Percentiles rank a stretch among this genome's conserved stretches.
These are phyloP conservation scores for Albatrellus ellisii DNA, from an alignment of 768 basidiomycete genomes.

Conservation along the genomic window DNA sequence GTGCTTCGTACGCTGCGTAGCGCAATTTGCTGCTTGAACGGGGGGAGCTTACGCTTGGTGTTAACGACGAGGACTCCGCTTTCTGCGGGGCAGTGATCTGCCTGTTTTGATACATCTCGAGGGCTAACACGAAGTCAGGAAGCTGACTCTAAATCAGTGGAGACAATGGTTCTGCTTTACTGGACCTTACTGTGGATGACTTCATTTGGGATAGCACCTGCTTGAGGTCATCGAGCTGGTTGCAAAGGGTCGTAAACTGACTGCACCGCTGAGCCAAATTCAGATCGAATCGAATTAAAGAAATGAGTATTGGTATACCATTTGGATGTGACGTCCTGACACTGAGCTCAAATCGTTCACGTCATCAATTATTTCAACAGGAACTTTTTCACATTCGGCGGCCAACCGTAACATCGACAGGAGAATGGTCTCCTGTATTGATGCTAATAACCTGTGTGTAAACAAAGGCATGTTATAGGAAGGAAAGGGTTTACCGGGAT, in stretches of 20 bases:
- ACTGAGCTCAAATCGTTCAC: conserved; percentile 32
- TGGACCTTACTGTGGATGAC: conserved; percentile 40
- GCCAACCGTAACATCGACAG: conserved; percentile 58
- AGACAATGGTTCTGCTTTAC: background rate
- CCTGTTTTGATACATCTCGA: conserved; percentile 23
- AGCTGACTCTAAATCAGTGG: conserved; percentile 30
- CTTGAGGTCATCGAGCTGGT: conserved; percentile 30
- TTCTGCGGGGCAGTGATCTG: conserved; percentile 4
- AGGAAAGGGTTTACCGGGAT: conserved; percentile 27
- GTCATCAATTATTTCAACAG: conserved; percentile 27
- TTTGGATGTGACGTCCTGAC: conserved; percentile 41
- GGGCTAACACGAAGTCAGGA: conserved; percentile 50
- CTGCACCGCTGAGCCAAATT: conserved; percentile 43
- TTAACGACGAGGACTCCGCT: conserved; percentile 11
- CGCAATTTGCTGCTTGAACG: conserved; percentile 37
- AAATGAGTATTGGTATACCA: conserved; percentile 26
- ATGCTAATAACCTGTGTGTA: conserved; percentile 27
- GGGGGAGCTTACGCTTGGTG: conserved; percentile 15
- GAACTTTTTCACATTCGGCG: conserved; percentile 42
- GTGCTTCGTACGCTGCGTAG: conserved; percentile 60
- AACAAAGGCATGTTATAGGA: conserved; percentile 8
- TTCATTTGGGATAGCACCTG: conserved; percentile 35
- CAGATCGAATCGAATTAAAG: background rate
- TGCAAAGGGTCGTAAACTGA: conserved; percentile 43
- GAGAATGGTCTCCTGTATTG: conserved; percentile 63